These are phyloP conservation scores for Carallia brachiata DNA, from an alignment of 345 rosid species.

Conservation along the genomic window DNA sequence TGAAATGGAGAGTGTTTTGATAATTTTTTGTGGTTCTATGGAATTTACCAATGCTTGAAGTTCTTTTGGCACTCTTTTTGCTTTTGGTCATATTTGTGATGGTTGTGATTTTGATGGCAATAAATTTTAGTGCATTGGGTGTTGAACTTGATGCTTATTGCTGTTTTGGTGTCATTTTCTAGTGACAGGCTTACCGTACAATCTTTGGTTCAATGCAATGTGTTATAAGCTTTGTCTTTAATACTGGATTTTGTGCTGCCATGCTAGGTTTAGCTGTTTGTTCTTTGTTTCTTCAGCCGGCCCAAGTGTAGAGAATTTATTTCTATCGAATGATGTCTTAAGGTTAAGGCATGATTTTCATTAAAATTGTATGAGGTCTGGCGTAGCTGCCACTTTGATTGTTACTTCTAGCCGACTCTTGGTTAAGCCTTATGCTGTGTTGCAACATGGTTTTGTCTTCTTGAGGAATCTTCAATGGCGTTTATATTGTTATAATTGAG, in stretches of 20 bases:
- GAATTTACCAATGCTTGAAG: constrained; percentile 5
- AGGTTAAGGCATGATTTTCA: neutral
- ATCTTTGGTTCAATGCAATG: neutral
- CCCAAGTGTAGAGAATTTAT: neutral
- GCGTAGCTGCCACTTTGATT: no score
- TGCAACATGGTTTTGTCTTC: neutral
- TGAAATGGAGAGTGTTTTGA: neutral
- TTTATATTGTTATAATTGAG: neutral
- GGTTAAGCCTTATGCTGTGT: no score
- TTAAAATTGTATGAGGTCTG: neutral
- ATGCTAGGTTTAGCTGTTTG: neutral
- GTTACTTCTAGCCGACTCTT: no score
- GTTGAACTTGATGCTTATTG: constrained; percentile 2
- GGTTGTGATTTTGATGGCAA: neutral
- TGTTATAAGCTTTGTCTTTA: neutral
- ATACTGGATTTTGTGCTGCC: constrained; percentile 4
- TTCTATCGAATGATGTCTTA: neutral
- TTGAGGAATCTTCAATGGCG: neutral
- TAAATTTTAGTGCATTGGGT: constrained; percentile 6
- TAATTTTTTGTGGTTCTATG: constrained; percentile 12
- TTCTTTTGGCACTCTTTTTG: neutral
- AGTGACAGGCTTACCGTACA: neutral
- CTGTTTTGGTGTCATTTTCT: constrained; percentile 1
- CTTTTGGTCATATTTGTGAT: neutral
- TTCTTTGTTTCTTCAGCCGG: neutral